Evolutionary conservation across 2,329 filamentous ascomycete species (phyloP), one percentile per base, ranked within the genome.

Genomic region (Dothidotthia symphoricarpi): DNA sequence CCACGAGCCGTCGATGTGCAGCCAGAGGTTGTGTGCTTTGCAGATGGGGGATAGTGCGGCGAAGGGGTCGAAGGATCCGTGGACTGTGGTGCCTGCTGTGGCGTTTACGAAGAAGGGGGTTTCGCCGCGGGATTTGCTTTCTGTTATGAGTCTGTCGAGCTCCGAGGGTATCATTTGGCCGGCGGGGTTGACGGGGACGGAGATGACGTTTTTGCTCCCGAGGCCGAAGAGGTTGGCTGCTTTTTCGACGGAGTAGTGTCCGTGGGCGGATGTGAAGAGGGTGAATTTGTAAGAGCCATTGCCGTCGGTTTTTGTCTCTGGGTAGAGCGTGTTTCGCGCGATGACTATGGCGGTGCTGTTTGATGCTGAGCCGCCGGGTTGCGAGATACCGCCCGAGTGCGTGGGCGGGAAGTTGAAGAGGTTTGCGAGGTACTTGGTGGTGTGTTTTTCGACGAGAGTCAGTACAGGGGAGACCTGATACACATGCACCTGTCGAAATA

Each of bases 51-150:
- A 76, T 46, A 96, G 83, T 3, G 76, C 78, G 10, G 74, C 66
- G 53, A 95, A 83, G 0, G 87, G 86, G 58, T 96, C 91, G 61
- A 85, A 98, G 1, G 86, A 88, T 12, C 93, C 93, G 47, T 91
- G 74, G 2, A 97, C 91, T 0, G 93, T 98, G 1, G 91, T 96
- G 13, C 93, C 93, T 0, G 93, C 91, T 0, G 93, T 97, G 5
- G 90, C 86, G 63, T 96, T 97, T 61, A 97, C 87, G 68, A 95
- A 96, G 45, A 98, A 85, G 0, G 93, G 91, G 1, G 86, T 93
- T 60, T 83, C 81, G 24, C 86, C 88, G 33, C 82, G 75, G 0
- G 62, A 55, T 54, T 82, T 81, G 16, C 86, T 82, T 36, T 76
- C 73, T 4, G 71, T 34, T 19, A 95, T 73, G 27, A 82, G 70